phyloP scores from a whole-genome alignment of 176 grass and related monocot genomes.

The Dendrocalamus sinicus region DNA sequence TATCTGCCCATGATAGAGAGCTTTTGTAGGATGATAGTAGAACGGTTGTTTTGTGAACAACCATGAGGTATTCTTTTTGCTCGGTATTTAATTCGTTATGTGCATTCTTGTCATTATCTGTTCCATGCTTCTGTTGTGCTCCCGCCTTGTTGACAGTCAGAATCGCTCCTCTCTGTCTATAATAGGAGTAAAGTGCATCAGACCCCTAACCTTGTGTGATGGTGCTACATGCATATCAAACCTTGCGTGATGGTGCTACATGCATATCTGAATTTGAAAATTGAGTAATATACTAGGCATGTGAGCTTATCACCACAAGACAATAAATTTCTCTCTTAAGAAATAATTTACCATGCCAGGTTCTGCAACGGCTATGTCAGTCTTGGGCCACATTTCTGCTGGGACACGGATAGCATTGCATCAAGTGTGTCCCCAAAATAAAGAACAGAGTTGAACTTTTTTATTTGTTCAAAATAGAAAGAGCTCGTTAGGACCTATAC shows the following conservation, averaged over 20 bases:
- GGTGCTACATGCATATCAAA: neutral
- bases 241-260: neutral
- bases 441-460: neutral
- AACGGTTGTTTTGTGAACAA: conserved; percentile 16
- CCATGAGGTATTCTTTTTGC: conserved; percentile 5
- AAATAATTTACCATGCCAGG: neutral
- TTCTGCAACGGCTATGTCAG: neutral
- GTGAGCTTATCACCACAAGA: neutral
- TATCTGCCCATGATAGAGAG: neutral
- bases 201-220: neutral
- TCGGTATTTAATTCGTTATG: conserved; percentile 8
- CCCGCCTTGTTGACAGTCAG: neutral
- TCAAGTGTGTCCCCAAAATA: too few species aligned
- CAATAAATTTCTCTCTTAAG: neutral
- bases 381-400: neutral
- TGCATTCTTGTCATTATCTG: neutral
- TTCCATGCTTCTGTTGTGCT: neutral
- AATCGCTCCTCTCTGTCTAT: too few species aligned
- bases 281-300: neutral
- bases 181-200: neutral
- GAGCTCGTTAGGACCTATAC: too few species aligned
- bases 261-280: neutral
- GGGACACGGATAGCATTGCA: too few species aligned
- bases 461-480: neutral
- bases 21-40: conserved; percentile 26